A percentile compares a stretch with the other conserved stretches of the same genome.
Evolutionary conservation across 257 asterid genomes (phyloP).

Genomic region (Fraxinus pennsylvanica): DNA sequence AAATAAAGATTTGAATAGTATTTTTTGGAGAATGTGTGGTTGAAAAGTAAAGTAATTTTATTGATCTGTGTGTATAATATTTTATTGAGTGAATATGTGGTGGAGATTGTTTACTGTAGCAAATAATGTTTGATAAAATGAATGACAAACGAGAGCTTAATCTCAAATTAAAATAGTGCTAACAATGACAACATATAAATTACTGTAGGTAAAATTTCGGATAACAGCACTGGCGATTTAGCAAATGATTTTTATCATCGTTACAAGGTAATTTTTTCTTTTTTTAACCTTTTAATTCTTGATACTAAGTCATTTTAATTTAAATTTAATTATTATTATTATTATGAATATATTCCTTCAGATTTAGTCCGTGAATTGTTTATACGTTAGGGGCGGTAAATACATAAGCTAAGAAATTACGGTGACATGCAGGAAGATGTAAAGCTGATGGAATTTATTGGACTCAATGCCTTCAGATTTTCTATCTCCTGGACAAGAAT

Average conservation of each 20-base stretch:
- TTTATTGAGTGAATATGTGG: too few relatives aligned
- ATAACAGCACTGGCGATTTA: slow-evolving; percentile 48
- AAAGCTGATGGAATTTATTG: slow-evolving; percentile 41
- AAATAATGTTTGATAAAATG: too few relatives aligned
- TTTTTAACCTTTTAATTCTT: not conserved
- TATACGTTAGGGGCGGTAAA: too few relatives aligned
- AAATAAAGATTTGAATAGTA: too few relatives aligned
- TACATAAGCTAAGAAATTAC: not conserved
- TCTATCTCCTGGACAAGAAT: slow-evolving; percentile 74
- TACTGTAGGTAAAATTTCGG: slow-evolving; percentile 45
- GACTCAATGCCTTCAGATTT: slow-evolving; percentile 52
- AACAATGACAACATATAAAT: not conserved
- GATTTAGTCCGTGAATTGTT: not conserved
- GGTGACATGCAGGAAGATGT: slow-evolving; percentile 49
- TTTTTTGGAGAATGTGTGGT: too few relatives aligned
- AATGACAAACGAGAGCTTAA: too few relatives aligned
- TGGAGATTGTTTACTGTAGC: too few relatives aligned
- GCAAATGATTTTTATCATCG: slow-evolving; percentile 55
- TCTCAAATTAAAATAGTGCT: not conserved
- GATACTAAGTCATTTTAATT: slow-evolving; percentile 16
- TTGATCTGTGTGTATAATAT: too few relatives aligned
- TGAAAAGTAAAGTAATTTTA: too few relatives aligned
- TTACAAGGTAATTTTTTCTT: slow-evolving; percentile 42
- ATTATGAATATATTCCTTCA: not conserved
- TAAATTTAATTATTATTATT: not conserved